A percentile compares a stretch with the other conserved stretches of the same genome.
phyloP scores from a whole-genome alignment of 1,139 yeast species.

The Hemisphaericaspora xylofermentans region DNA sequence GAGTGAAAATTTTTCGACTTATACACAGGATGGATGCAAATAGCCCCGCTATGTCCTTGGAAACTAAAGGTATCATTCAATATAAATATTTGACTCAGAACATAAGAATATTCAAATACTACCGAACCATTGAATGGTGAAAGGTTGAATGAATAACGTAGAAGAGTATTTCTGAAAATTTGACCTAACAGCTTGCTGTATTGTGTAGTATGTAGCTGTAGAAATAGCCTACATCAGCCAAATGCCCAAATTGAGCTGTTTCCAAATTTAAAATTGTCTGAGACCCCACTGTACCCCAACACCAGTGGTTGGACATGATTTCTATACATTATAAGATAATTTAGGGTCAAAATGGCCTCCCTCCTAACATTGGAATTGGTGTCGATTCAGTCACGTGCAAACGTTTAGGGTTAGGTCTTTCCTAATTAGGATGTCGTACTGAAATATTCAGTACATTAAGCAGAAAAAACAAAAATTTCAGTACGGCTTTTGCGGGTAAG shows the following conservation, averaged over 20 bases:
- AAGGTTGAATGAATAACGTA: too few relatives aligned
- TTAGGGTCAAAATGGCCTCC: background rate
- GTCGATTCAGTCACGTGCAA: constrained; percentile 10
- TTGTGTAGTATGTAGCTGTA: too few relatives aligned
- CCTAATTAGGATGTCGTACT: constrained; percentile 12
- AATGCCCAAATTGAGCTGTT: too few relatives aligned
- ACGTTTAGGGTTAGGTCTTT: constrained; percentile 10
- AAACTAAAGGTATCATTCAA: too few relatives aligned
- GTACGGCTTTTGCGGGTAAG: constrained; percentile 13
- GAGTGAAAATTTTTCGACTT: constrained; percentile 11
- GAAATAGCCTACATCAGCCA: too few relatives aligned
- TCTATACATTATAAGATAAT: too few relatives aligned
- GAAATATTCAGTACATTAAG: constrained; percentile 11
- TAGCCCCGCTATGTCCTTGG: background rate
- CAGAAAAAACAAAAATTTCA: constrained; percentile 7
- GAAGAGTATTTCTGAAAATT: too few relatives aligned
- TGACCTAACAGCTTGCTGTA: too few relatives aligned
- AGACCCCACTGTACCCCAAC: background rate
- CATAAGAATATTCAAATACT: too few relatives aligned
- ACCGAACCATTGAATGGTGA: too few relatives aligned
- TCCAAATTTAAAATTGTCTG: too few relatives aligned
- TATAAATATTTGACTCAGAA: too few relatives aligned
- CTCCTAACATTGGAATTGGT: background rate
- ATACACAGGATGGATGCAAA: constrained; percentile 17
- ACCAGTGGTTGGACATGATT: background rate